phyloP scores from a whole-genome alignment of 129 eudicot species.

The Helianthus tuberosus region DNA sequence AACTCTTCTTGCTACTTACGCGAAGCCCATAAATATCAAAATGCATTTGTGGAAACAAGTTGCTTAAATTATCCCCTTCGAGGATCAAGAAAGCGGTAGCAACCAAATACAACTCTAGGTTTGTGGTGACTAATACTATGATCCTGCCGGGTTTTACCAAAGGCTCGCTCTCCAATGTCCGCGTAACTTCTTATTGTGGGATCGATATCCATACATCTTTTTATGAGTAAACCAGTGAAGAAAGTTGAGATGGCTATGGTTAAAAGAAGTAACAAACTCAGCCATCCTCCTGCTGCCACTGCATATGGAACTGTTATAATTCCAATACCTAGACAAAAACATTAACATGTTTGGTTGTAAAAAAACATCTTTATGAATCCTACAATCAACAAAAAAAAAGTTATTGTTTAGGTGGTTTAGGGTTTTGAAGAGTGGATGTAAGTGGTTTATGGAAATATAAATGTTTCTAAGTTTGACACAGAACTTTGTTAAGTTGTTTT shows the following conservation, averaged over 20 bases:
- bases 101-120: constrained; percentile 44
- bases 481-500: too few relatives aligned
- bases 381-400: too few relatives aligned
- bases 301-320: constrained; percentile 81
- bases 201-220: too few relatives aligned
- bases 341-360: not conserved
- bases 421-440: too few relatives aligned
- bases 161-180: too few relatives aligned
- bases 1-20: constrained; percentile 29
- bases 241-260: too few relatives aligned
- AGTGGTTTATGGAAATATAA: too few relatives aligned
- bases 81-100: constrained; percentile 44
- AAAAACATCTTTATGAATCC: too few relatives aligned
- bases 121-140: constrained; percentile 34
- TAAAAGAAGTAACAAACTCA: not conserved
- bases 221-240: too few relatives aligned
- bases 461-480: too few relatives aligned
- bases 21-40: constrained; percentile 24
- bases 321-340: constrained; percentile 38
- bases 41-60: constrained; percentile 28
- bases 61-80: constrained; percentile 9
- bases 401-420: too few relatives aligned
- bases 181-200: too few relatives aligned
- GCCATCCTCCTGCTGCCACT: constrained; percentile 79
- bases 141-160: constrained; percentile 35